phyloP scores from a whole-genome alignment of 2,329 filamentous ascomycete species.

The Aureobasidium sp. region DNA sequence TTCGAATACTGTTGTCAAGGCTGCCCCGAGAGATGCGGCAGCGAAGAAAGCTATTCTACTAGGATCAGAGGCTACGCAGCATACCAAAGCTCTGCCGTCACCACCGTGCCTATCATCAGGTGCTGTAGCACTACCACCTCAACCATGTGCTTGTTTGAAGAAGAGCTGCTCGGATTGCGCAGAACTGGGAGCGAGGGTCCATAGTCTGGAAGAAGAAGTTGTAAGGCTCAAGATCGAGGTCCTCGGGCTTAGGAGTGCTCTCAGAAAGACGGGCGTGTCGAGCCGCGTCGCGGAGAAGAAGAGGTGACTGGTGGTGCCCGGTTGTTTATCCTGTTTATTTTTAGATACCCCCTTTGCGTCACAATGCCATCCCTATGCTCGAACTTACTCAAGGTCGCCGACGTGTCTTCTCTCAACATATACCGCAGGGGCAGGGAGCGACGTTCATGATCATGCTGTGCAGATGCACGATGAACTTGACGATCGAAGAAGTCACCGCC shows the following conservation, averaged over 20 bases:
- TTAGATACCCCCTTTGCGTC: constrained; percentile 12
- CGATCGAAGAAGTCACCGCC: background rate
- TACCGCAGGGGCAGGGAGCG: background rate
- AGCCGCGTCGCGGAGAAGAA: background rate
- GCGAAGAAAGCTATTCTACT: background rate
- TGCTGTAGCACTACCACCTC: background rate
- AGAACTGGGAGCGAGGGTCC: constrained; percentile 4
- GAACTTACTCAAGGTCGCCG: background rate
- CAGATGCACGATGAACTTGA: background rate
- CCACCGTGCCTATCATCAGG: background rate
- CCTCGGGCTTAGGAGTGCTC: constrained; percentile 24
- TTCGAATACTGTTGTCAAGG: background rate
- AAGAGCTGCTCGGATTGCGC: constrained; percentile 1
- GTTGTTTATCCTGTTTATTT: background rate
- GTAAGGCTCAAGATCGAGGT: constrained; percentile 22
- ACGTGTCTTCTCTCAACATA: background rate
- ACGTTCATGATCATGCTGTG: background rate
- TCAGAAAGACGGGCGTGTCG: constrained; percentile 1
- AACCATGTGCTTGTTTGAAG: background rate
- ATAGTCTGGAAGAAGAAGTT: constrained; percentile 20
- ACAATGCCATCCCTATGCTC: background rate
- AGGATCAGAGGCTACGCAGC: background rate
- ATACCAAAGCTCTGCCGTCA: background rate
- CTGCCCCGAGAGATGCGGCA: background rate
- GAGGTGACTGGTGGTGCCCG: background rate